A percentile compares a stretch with the other conserved stretches of the same genome.
Conservation (phyloP, 1,284 basidiomycete species). For the Athelia psychrophila region DNA sequence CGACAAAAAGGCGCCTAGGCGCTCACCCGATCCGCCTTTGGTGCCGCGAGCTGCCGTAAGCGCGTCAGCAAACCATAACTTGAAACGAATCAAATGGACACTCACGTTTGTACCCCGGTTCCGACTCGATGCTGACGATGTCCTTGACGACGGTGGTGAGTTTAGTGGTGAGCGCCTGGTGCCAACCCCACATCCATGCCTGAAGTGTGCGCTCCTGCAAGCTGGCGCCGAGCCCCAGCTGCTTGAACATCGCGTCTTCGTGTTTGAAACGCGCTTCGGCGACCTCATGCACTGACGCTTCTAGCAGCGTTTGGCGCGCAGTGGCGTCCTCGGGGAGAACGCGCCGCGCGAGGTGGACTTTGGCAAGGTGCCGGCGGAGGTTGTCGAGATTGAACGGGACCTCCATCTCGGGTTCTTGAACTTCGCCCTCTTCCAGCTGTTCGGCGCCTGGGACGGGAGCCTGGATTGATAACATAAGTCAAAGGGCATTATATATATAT, state of each 20-base stretch:
- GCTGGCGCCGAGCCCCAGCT: constrained; percentile 51
- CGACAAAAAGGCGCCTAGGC: constrained; percentile 64
- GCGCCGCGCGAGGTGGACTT: constrained; percentile 59
- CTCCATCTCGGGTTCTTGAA: constrained; percentile 28
- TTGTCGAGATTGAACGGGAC: constrained; percentile 74
- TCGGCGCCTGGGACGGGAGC: no score
- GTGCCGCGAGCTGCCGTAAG: constrained; percentile 7
- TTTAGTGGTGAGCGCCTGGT: constrained; percentile 55
- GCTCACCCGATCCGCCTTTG: constrained; percentile 6
- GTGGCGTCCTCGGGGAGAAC: constrained; percentile 63
- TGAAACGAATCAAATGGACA: background rate
- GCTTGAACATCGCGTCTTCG: constrained; percentile 58
- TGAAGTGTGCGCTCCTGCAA: constrained; percentile 61
- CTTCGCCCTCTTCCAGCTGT: constrained; percentile 23
- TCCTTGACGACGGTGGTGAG: constrained; percentile 56
- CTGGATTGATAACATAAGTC: no score
- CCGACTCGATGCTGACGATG: constrained; percentile 30
- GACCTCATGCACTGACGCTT: constrained; percentile 83
- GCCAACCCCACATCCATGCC: constrained; percentile 89
- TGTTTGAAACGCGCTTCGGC: constrained; percentile 73
- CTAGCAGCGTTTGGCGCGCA: constrained; percentile 81
- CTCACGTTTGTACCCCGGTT: background rate
- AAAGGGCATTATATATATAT: no score
- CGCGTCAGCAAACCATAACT: background rate
- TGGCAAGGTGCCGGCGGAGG: constrained; percentile 63